Base-by-base conservation (phyloP, 768 basidiomycete species). In the Tricholoma hemisulphureum region DNA sequence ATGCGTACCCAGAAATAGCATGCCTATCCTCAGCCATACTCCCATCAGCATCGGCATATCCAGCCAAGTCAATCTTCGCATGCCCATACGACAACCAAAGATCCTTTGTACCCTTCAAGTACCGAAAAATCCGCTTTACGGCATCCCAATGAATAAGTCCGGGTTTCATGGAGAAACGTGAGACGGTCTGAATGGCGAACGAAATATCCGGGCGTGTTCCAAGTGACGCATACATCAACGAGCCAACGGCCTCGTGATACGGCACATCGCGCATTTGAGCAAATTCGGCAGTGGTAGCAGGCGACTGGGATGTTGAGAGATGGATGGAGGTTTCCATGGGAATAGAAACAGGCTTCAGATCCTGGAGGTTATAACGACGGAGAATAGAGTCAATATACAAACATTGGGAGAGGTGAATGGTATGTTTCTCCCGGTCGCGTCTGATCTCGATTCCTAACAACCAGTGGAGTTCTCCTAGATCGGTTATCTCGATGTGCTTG, bases 1-100 rank as follows among this genome's bases (percentile, higher is more conserved):
- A 71, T 6, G 69, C 62, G 53, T 70, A 73, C 14, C 71, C 73
- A n/a, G 66, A 66, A 7, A 69, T 65, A 2, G 72, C 70, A 18
- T 65, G 52, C 24, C 71, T 23, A 65, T 68, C 65, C 24, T 65
- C 58, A 2, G 55, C 49, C 63, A 63, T 59, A 18, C 53, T 62
- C 14, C 64, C 60, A 66, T 64, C 60, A 24, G 67, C 65, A 60
- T 69, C 67, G 11, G 61, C 61, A 58, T 55, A 63, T 3, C 63
- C 63, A 24, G 59, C 61, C 35, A 71, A 64, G 1, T 28, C 58
- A 45, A 28, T 62, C 59, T 29, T 64, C 48, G 63, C 29, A 31
- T 14, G 2, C 7, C 41, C 41, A 43, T 3, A 43, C 18, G 41
- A 43, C 20, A 43, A 43, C 41, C 41, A 43, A 1, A 43, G 11